A percentile compares a stretch with the other conserved stretches of the same genome.
Evolutionary conservation across 2,329 filamentous ascomycete genomes (phyloP).

Genomic region (Aureobasidium sp.): DNA sequence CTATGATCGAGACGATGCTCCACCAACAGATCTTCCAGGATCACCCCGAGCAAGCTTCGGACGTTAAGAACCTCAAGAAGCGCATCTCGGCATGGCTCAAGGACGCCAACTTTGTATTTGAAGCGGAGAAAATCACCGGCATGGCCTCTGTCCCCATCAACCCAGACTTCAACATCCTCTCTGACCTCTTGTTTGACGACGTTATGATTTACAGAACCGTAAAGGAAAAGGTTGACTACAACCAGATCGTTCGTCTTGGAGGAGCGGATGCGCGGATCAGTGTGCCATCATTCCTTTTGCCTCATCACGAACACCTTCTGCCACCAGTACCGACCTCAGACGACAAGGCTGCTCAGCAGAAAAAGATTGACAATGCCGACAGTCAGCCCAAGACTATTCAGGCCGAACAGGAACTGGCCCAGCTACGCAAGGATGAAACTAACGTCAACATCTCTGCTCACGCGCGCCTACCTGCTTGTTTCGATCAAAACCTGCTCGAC

Average conservation of each 20-base stretch:
- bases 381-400: constrained; percentile 36
- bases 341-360: constrained; percentile 27
- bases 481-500: constrained; percentile 44
- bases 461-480: constrained; percentile 39
- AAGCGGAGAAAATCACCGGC: constrained; percentile 37
- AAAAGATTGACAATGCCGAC: constrained; percentile 34
- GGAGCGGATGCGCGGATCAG: constrained; percentile 42
- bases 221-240: constrained; percentile 33
- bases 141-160: constrained; percentile 41
- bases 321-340: constrained; percentile 32
- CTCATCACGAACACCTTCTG: constrained; percentile 47
- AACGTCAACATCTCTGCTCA: constrained; percentile 41
- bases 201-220: constrained; percentile 42
- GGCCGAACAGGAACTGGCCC: constrained; percentile 31
- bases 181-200: constrained; percentile 37
- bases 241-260: constrained; percentile 42
- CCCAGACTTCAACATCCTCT: constrained; percentile 40
- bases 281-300: constrained; percentile 42
- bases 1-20: constrained; percentile 41
- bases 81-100: constrained; percentile 42
- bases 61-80: constrained; percentile 38
- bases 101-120: constrained; percentile 45
- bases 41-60: constrained; percentile 34
- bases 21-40: constrained; percentile 42
- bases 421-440: constrained; percentile 39